phyloP scores from a whole-genome alignment of 805 yeast species.

The Yarrowia hollandica region DNA sequence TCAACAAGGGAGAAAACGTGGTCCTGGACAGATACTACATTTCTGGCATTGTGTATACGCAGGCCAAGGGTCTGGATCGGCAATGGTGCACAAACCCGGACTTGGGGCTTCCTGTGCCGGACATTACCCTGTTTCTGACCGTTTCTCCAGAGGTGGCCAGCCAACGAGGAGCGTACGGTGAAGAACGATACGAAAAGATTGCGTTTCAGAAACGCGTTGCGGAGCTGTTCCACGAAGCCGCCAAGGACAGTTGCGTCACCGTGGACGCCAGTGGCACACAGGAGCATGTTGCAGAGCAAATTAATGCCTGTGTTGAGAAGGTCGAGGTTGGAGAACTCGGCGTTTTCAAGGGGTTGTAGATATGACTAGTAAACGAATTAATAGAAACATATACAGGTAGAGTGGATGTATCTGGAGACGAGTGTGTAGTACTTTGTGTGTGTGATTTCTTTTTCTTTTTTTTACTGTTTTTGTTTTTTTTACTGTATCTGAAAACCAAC shows the following conservation, averaged over 20 bases:
- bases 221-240: constrained; percentile 50
- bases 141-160: constrained; percentile 50
- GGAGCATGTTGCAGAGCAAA: constrained; percentile 52
- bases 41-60: constrained; percentile 89
- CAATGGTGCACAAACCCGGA: constrained; percentile 86
- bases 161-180: constrained; percentile 79
- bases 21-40: constrained; percentile 85
- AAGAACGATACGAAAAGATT: constrained; percentile 81
- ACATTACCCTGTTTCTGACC: constrained; percentile 73
- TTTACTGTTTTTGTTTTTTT: no score
- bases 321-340: not conserved
- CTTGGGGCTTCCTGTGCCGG: constrained; percentile 82
- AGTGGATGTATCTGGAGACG: no score
- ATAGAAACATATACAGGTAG: no score
- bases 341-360: constrained; percentile 10
- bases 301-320: constrained; percentile 36
- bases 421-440: no score
- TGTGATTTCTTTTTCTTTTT: no score
- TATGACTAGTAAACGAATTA: no score
- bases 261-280: constrained; percentile 63
- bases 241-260: constrained; percentile 44
- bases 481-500: no score
- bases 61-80: constrained; percentile 63
- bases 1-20: constrained; percentile 58
- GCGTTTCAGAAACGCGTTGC: constrained; percentile 77